A percentile compares a stretch with the other conserved stretches of the same genome.
Conservation (phyloP, 164 flowering plant genomes). For the Cinnamomum micranthum region DNA sequence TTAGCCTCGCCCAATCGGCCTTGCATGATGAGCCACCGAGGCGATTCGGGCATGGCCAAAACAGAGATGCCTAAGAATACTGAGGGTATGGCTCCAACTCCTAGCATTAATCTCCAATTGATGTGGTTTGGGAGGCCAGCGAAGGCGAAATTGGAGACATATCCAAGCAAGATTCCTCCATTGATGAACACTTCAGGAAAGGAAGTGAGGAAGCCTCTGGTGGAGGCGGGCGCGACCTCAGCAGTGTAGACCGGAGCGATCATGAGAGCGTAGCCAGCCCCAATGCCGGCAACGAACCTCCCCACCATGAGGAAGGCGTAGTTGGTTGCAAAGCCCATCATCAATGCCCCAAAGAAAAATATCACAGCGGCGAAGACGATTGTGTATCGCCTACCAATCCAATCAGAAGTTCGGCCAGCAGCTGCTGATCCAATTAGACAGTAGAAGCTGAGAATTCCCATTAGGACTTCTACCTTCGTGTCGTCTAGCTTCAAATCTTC, state of each 20-base stretch:
- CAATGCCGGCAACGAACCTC: constrained; percentile 37
- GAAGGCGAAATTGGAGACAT: constrained; percentile 65
- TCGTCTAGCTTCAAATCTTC: constrained; percentile 24
- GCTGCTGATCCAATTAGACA: constrained; percentile 24
- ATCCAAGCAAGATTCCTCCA: constrained; percentile 46
- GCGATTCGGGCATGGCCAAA: constrained; percentile 74
- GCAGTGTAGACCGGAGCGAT: constrained; percentile 42
- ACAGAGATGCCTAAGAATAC: constrained; percentile 40
- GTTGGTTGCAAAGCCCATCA: constrained; percentile 30
- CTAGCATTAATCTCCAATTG: constrained; percentile 77
- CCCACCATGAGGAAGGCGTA: constrained; percentile 33
- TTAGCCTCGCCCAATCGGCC: constrained; percentile 64
- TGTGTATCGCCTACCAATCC: constrained; percentile 35
- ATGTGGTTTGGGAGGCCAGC: constrained; percentile 36
- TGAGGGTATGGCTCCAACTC: constrained; percentile 62
- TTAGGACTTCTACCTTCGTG: constrained; percentile 21
- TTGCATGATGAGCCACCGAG: constrained; percentile 77
- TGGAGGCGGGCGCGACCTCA: constrained; percentile 29
- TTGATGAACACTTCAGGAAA: constrained; percentile 41
- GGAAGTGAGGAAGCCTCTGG: constrained; percentile 33
- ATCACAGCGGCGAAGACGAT: constrained; percentile 28
- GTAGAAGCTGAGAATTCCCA: constrained; percentile 28
- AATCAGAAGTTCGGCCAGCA: constrained; percentile 33
- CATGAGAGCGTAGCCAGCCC: constrained; percentile 35
- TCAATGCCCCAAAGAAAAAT: constrained; percentile 30